Percentiles rank a stretch among this genome's conserved stretches.
Conservation (phyloP, 768 basidiomycete genomes). For the Lepiota brunneoincarnata region DNA sequence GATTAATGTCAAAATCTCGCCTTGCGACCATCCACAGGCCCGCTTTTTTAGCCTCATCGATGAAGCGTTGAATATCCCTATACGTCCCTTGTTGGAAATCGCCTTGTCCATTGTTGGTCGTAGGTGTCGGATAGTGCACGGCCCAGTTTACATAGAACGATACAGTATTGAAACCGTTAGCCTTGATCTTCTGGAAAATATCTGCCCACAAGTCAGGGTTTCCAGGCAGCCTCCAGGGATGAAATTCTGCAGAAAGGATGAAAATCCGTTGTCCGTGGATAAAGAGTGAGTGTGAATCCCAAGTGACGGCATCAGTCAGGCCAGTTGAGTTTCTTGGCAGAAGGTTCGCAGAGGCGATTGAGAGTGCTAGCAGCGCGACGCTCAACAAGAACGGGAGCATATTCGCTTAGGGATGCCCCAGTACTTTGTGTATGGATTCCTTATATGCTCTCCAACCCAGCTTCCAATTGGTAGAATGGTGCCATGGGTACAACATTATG, state of each 20-base stretch:
- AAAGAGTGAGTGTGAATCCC: conserved; percentile 60
- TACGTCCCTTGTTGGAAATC: conserved; percentile 51
- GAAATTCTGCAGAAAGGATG: conserved; percentile 60
- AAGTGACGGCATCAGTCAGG: conserved; percentile 47
- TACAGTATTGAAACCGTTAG: conserved; percentile 60
- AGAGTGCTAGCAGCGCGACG: background rate
- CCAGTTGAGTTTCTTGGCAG: conserved; percentile 32
- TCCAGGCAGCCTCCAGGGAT: conserved; percentile 55
- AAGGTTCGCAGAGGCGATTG: background rate
- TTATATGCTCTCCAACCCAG: background rate
- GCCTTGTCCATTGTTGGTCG: conserved; percentile 38
- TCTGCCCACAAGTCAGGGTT: conserved; percentile 55
- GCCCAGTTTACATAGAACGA: conserved; percentile 64
- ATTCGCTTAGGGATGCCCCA: background rate
- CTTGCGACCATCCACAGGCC: conserved; percentile 58
- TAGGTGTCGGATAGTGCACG: conserved; percentile 45
- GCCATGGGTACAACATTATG: background rate
- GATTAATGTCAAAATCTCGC: conserved; percentile 19
- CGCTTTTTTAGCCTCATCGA: conserved; percentile 47
- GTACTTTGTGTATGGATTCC: background rate
- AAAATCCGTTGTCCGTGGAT: conserved; percentile 56
- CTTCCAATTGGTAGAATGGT: background rate
- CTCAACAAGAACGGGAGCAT: conserved; percentile 1
- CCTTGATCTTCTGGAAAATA: conserved; percentile 60
- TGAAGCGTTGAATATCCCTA: conserved; percentile 49